Conservation (phyloP, 495 filamentous ascomycete species). For the Xylaria telfairii region DNA sequence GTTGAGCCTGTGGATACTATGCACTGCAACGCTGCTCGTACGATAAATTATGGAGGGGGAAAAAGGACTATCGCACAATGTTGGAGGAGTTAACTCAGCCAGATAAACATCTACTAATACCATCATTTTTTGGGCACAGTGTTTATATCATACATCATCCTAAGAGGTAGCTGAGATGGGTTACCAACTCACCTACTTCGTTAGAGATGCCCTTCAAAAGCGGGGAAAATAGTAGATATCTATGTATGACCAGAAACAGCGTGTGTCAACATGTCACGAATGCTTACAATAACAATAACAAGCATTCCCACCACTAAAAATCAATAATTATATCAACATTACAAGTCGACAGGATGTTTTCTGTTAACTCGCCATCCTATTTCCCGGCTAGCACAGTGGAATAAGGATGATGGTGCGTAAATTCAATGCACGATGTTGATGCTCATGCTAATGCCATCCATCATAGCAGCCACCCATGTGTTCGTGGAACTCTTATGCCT, state of each 20-base stretch:
- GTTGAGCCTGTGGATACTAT: not conserved
- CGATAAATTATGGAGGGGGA: not conserved
- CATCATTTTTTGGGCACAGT: not conserved
- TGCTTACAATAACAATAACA: too few relatives aligned
- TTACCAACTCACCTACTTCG: not conserved
- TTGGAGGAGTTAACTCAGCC: not conserved
- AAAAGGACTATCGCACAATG: not conserved
- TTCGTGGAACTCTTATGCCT: not conserved
- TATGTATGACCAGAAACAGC: too few relatives aligned
- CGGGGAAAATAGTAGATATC: not conserved
- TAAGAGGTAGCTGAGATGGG: too few relatives aligned
- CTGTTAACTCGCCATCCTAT: not conserved
- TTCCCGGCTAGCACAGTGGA: not conserved
- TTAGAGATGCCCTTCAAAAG: not conserved
- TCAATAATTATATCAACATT: not conserved
- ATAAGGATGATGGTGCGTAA: not conserved
- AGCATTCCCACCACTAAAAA: not conserved
- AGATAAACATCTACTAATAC: not conserved
- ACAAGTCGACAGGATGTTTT: not conserved
- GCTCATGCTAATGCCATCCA: conserved; percentile 1
- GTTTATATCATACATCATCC: not conserved
- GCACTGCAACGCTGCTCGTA: not conserved
- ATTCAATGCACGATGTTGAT: conserved; percentile 2
- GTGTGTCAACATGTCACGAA: too few relatives aligned
- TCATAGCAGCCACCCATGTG: not conserved